phyloP scores from a whole-genome alignment of 192 early-diverging fungal genomes.

The Backusella parvicylindrica region DNA sequence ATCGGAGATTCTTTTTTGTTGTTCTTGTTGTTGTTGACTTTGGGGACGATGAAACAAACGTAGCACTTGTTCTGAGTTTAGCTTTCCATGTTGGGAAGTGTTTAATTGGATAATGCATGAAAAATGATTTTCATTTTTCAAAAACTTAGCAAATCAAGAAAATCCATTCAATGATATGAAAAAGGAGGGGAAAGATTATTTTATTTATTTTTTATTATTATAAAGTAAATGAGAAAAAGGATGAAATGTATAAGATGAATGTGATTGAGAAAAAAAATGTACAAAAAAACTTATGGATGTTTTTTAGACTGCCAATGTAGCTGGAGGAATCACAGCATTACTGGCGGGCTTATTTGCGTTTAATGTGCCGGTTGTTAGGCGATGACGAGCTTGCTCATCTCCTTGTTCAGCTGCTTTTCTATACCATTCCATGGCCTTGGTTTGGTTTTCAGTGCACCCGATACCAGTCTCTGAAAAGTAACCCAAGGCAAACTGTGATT shows the following conservation, averaged over 20 bases:
- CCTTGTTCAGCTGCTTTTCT: constrained; percentile 61
- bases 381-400: constrained; percentile 44
- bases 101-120: background rate
- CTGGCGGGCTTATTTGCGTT: background rate
- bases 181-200: background rate
- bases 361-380: background rate
- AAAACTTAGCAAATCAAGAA: background rate
- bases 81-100: background rate
- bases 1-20: background rate
- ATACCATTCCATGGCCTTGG: constrained; percentile 56
- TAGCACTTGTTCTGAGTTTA: background rate
- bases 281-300: background rate
- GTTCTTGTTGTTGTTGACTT: background rate
- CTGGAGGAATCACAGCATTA: background rate
- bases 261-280: background rate
- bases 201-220: background rate
- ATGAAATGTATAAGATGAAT: background rate
- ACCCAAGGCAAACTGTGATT: constrained; percentile 57
- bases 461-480: constrained; percentile 61
- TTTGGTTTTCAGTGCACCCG: constrained; percentile 45
- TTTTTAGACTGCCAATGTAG: background rate
- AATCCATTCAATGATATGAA: background rate
- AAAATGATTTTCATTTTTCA: background rate
- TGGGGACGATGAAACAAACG: background rate
- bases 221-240: background rate